These are phyloP conservation scores for Geotrichum candidum DNA, from an alignment of 1,139 yeast species.

Conservation along the genomic window DNA sequence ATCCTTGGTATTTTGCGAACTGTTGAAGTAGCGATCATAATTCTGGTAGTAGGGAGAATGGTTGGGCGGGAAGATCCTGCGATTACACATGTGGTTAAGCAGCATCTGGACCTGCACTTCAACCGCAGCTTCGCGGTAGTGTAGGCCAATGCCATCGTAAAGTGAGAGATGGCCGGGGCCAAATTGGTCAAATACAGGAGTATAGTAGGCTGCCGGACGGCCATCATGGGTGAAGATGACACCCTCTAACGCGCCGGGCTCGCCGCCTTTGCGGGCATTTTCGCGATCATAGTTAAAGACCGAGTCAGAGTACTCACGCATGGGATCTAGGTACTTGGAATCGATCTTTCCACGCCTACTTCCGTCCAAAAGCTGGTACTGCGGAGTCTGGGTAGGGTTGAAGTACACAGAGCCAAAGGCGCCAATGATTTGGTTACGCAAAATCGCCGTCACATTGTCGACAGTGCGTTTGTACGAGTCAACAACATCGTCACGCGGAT, in stretches of 20 bases:
- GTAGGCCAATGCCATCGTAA: conserved; percentile 13
- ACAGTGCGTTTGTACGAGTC: conserved; percentile 7
- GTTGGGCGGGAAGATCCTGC: background rate
- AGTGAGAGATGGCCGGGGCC: conserved; percentile 13
- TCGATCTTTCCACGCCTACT: conserved; percentile 2
- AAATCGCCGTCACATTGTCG: conserved; percentile 4
- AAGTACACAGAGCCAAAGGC: conserved; percentile 14
- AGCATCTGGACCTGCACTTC: conserved; percentile 10
- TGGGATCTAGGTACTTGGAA: conserved; percentile 3
- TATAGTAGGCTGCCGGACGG: conserved; percentile 3
- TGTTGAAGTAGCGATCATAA: background rate
- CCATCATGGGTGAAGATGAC: conserved; percentile 7
- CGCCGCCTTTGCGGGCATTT: background rate
- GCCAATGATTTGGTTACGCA: conserved; percentile 2
- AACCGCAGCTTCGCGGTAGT: conserved; percentile 9
- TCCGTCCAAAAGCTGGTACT: conserved; percentile 10
- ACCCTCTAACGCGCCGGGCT: conserved; percentile 2
- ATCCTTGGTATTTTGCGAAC: background rate
- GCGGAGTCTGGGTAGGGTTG: conserved; percentile 16
- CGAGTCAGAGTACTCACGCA: conserved; percentile 11
- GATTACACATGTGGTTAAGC: conserved; percentile 16
- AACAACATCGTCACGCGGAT: conserved; percentile 11
- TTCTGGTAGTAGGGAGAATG: background rate
- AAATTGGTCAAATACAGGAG: conserved; percentile 13
- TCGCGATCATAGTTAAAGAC: conserved; percentile 8